Evolutionary conservation across 2,329 filamentous ascomycete species (phyloP).

Genomic region (Trichophaea hybrida): DNA sequence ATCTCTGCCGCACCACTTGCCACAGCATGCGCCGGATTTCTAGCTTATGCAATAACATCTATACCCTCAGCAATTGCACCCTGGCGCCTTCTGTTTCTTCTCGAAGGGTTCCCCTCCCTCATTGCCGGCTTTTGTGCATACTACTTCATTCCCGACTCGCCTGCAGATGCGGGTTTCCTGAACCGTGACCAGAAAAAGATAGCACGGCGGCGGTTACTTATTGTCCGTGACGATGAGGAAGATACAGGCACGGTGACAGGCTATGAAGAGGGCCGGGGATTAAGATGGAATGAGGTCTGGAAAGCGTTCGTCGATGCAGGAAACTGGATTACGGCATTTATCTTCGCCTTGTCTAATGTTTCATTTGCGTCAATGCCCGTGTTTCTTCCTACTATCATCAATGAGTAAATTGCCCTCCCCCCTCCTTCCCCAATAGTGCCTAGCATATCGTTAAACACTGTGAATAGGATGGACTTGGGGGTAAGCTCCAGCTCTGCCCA

Average conservation of each 20-base stretch:
- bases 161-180: slow-evolving; percentile 39
- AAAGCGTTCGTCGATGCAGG: slow-evolving; percentile 37
- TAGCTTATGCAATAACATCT: slow-evolving; percentile 51
- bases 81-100: slow-evolving; percentile 52
- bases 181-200: slow-evolving; percentile 39
- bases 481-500: slow-evolving; percentile 37
- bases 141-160: slow-evolving; percentile 41
- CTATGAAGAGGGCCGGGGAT: slow-evolving; percentile 16
- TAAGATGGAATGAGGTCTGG: slow-evolving; percentile 38
- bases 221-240: slow-evolving; percentile 30
- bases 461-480: slow-evolving; percentile 41
- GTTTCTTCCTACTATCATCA: slow-evolving; percentile 49
- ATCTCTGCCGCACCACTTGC: slow-evolving; percentile 64
- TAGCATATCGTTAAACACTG: no score
- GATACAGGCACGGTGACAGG: slow-evolving; percentile 18
- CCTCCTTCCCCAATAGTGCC: no score
- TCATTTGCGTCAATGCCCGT: slow-evolving; percentile 51
- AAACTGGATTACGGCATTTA: slow-evolving; percentile 31
- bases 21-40: slow-evolving; percentile 60
- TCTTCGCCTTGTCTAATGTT: slow-evolving; percentile 49
- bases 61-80: slow-evolving; percentile 42
- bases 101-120: slow-evolving; percentile 49
- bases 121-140: slow-evolving; percentile 42
- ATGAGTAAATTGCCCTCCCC: slow-evolving; percentile 31
- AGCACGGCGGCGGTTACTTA: slow-evolving; percentile 37